Evolutionary conservation across 2,329 filamentous ascomycete genomes (phyloP), one percentile per base, ranked within the genome.

Genomic region (Dothistroma septosporum): DNA sequence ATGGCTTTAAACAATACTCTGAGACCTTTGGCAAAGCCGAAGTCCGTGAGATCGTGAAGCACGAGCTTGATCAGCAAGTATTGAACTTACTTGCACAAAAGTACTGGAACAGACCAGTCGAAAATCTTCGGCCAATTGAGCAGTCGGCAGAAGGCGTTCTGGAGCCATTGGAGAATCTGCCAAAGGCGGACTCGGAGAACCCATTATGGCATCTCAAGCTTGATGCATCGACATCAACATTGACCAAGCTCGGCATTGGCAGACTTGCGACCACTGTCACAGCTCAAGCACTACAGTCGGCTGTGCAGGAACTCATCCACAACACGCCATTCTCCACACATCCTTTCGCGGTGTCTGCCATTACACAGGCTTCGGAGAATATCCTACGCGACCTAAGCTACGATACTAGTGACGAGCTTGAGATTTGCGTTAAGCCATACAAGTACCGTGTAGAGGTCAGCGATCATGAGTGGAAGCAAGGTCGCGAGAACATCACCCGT

Each of bases 381-480:
- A 97, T 99, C 57, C 79, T 99, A 12, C 94, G 94, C 66, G 94
- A 99, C 70, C 84, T 93, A 14, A 96, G 96, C 65, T 97, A 97
- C 77, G 94, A 93, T 76, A 99, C 95, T 0, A 94, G 90, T 64
- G 95, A 99, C 71, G 94, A 97, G 76, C 90, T 99, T 0, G 94
- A 99, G 76, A 97, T 97, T 73, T 99, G 93, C 73, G 95, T 99
- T 77, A 99, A 99, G 76, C 94, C 95, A 0, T 99, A 93, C 80
- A 99, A 99, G 74, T 97, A 93, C 68, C 92, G 97, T 64, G 96
- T 99, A 61, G 94, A 99, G 69, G 87, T 99, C 49, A 91, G 96
- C 71, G 90, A 92, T 44, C 82, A 86, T 8, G 95, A 99, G 74
- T 99, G 94, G 94, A 76, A 82, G 3, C 86, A 89, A 62, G 92